Percentiles rank a stretch among this genome's conserved stretches.
Evolutionary conservation across 2,329 filamentous ascomycete species (phyloP).

Genomic region (Mycocentrospora acerina): DNA sequence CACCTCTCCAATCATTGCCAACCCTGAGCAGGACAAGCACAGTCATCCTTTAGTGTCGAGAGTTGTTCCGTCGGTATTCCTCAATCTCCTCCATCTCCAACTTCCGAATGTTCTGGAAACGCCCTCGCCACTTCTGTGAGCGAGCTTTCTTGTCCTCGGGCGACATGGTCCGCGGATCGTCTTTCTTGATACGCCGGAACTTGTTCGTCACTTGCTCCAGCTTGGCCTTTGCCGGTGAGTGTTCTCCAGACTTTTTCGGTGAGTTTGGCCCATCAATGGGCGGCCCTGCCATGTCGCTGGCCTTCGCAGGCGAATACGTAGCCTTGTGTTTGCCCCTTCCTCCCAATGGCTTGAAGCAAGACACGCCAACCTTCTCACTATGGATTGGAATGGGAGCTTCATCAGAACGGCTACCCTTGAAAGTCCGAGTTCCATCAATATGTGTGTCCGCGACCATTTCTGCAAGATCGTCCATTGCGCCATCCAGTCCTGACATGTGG

Average conservation of each 20-base stretch:
- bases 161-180: slow-evolving; percentile 40
- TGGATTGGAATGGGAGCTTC: slow-evolving; percentile 8
- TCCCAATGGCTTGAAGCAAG: slow-evolving; percentile 33
- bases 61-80: slow-evolving; percentile 15
- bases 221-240: slow-evolving; percentile 49
- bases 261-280: slow-evolving; percentile 27
- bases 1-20: too few species aligned
- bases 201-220: slow-evolving; percentile 51
- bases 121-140: slow-evolving; percentile 39
- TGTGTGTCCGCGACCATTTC: slow-evolving; percentile 28
- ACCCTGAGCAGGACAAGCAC: too few species aligned
- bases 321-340: slow-evolving; percentile 37
- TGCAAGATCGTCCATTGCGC: slow-evolving; percentile 42
- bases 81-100: slow-evolving; percentile 32
- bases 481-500: slow-evolving; percentile 38
- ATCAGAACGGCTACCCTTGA: slow-evolving; percentile 6
- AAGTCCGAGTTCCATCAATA: slow-evolving; percentile 11
- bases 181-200: slow-evolving; percentile 42
- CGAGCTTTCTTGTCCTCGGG: slow-evolving; percentile 40
- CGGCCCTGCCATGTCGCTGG: slow-evolving; percentile 18
- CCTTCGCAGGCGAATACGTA: slow-evolving; percentile 26
- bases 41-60: slow-evolving; percentile 1
- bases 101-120: slow-evolving; percentile 38
- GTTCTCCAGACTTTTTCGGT: slow-evolving; percentile 40
- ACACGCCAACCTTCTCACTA: slow-evolving; percentile 23